These are phyloP conservation scores for Pseudevernia furfuracea DNA, from an alignment of 495 filamentous ascomycete genomes.

Conservation along the genomic window DNA sequence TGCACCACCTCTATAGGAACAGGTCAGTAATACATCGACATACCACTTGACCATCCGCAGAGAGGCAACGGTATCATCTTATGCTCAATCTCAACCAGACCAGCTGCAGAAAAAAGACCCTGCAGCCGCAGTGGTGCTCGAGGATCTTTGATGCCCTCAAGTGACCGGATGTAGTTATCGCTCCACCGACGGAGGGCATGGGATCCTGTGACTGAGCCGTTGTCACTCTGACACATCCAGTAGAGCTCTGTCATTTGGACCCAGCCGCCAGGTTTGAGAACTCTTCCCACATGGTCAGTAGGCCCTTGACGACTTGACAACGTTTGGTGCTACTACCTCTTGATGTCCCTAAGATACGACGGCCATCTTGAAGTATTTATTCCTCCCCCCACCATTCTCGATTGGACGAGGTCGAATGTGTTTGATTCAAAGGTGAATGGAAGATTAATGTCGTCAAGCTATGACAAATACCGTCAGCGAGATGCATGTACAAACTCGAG, in stretches of 20 bases:
- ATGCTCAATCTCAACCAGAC: slow-evolving; percentile 64
- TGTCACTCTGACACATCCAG: slow-evolving; percentile 82
- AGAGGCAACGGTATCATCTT: slow-evolving; percentile 65
- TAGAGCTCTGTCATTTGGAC: slow-evolving; percentile 87
- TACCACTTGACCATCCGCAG: slow-evolving; percentile 68
- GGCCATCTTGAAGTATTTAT: slow-evolving; percentile 72
- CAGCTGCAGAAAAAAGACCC: slow-evolving; percentile 55
- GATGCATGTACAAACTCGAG: neutral
- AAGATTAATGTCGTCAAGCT: slow-evolving; percentile 73
- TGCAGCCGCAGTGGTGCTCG: slow-evolving; percentile 58
- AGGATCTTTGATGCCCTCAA: slow-evolving; percentile 63
- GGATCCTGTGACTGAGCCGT: slow-evolving; percentile 64
- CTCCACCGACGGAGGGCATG: slow-evolving; percentile 73
- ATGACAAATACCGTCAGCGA: slow-evolving; percentile 12
- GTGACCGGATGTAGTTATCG: slow-evolving; percentile 54
- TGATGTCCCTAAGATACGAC: slow-evolving; percentile 72
- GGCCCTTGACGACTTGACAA: neutral
- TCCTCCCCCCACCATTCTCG: slow-evolving; percentile 67
- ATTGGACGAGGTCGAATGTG: slow-evolving; percentile 87
- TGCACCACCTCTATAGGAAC: neutral
- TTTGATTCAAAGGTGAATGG: slow-evolving; percentile 66
- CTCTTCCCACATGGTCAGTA: slow-evolving; percentile 30
- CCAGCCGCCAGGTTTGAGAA: slow-evolving; percentile 70
- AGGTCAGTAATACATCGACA: slow-evolving; percentile 21
- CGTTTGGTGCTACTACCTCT: slow-evolving; percentile 36